Conservation (phyloP, 2,329 filamentous ascomycete species). For the Cladophialophora psammophila region DNA sequence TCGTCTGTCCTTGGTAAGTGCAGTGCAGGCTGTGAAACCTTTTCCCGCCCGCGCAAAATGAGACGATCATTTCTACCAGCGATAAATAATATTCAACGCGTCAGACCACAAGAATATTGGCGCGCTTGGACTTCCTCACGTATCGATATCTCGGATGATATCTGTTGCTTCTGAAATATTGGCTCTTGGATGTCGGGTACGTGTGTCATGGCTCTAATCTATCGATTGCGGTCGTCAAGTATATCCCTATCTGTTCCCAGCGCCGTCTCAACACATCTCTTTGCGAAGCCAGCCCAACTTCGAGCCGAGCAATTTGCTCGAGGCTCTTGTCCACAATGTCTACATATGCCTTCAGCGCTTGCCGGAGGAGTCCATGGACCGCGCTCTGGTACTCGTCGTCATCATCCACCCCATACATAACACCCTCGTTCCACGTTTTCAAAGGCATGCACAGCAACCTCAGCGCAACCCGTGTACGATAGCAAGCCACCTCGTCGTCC, state of each 20-base stretch:
- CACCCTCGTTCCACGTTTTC: conserved; percentile 12
- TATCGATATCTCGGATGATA: too few species aligned
- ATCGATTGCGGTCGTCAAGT: conserved; percentile 5
- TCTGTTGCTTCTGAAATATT: too few species aligned
- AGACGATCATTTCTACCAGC: too few species aligned
- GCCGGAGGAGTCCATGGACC: background rate
- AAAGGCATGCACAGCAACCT: conserved; percentile 29
- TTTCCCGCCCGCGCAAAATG: too few species aligned
- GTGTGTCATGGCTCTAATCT: conserved; percentile 7
- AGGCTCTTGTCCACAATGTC: conserved; percentile 6
- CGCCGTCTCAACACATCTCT: conserved; percentile 17
- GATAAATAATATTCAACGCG: too few species aligned
- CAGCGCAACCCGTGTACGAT: conserved; percentile 26
- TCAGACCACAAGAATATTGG: background rate
- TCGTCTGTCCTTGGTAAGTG: too few species aligned
- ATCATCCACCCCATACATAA: conserved; percentile 24
- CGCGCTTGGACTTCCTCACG: background rate
- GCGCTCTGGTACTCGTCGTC: conserved; percentile 13
- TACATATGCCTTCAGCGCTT: conserved; percentile 3
- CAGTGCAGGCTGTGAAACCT: too few species aligned
- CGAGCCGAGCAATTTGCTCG: conserved; percentile 10
- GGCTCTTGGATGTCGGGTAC: background rate
- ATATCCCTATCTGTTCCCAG: conserved; percentile 17
- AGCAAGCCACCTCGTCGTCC: conserved; percentile 21
- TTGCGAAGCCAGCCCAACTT: background rate